These are phyloP conservation scores for Pseudonitzschia pungens DNA, from an alignment of 108 stramenopile genomes.

Conservation along the genomic window DNA sequence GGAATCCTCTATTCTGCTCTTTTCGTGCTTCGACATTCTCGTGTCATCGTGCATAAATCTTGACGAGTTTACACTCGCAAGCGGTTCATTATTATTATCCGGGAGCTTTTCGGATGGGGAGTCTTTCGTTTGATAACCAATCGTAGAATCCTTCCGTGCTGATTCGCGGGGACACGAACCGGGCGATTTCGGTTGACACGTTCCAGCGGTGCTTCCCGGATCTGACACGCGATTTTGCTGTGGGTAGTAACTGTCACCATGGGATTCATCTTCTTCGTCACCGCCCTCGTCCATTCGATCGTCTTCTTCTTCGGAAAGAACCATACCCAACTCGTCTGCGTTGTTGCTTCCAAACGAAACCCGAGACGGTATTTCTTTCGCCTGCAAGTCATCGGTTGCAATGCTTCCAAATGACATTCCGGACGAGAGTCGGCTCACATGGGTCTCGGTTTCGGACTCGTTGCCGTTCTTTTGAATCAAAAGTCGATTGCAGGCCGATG, in stretches of 20 bases:
- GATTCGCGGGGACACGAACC: too few species aligned
- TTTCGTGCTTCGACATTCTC: background rate
- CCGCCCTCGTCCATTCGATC: conserved; percentile 13
- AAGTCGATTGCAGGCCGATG: too few species aligned
- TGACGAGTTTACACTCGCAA: too few species aligned
- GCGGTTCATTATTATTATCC: too few species aligned
- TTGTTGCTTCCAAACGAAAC: background rate
- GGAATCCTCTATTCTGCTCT: background rate
- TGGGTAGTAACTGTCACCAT: background rate
- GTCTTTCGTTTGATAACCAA: too few species aligned
- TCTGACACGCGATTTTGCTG: background rate
- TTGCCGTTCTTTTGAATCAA: background rate
- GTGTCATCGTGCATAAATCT: too few species aligned
- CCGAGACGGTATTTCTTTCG: background rate
- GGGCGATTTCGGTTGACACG: too few species aligned
- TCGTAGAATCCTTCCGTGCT: too few species aligned
- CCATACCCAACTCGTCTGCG: background rate
- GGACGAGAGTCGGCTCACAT: conserved; percentile 17
- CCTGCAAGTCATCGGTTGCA: conserved; percentile 2
- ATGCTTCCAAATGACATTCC: conserved; percentile 18
- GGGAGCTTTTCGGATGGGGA: too few species aligned
- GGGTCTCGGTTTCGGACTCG: background rate
- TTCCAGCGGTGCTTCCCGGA: too few species aligned
- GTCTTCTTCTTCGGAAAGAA: conserved; percentile 4
- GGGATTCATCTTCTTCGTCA: conserved; percentile 8